Evolutionary conservation across 306 rosid species (phyloP), one percentile per base, ranked within the genome.

Genomic region (Herpetospermum pedunculosum): DNA sequence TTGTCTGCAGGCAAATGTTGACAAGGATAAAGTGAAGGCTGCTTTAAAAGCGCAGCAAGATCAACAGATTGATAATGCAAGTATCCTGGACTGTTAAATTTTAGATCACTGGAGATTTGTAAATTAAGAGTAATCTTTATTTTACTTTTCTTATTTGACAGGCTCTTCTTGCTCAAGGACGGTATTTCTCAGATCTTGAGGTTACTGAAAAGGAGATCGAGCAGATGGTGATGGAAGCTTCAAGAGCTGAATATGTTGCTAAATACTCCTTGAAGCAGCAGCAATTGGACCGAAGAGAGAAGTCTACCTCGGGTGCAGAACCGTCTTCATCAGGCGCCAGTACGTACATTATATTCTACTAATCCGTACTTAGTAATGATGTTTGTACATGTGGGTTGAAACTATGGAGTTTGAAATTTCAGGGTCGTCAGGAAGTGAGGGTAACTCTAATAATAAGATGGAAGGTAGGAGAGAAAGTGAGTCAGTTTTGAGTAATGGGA

Each of bases 131-230:
- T 43, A 18, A 41, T 68, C 65, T 29, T 72, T 32, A 41, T 41
- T 46, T 50, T 21, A 11, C 77, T 10, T 35, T 32, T 18, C 8
- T 68, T 50, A 37, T 16, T 46, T 14, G 44, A 50, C 96, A 94
- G 99, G 97, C 99, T 73, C 99, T 94, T 75, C 81, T 94, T 64
- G 96, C 97, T 9, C 95, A 94, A 91, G 99, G 97, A 12, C 85
- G 88, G 54, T 91, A 91, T 80, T 88, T 87, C 85, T 94, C 99
- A n/a, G 99, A 94, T 82, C 90, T 94, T 46, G 99, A 94, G 85
- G 91, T 94, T 69, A 94, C 99, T 23, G 96, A 94, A 82, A 94
- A 89, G 86, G 97, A 94, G 85, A 94, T 94, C 16, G 99, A 91
- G 59, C 94, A 86, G 29, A 84, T 87, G 81, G 99, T 91, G 73